Evolutionary conservation across 208 protist species (phyloP), one percentile per base, ranked within the genome.

Genomic region (Wallacemonas sp.): DNA sequence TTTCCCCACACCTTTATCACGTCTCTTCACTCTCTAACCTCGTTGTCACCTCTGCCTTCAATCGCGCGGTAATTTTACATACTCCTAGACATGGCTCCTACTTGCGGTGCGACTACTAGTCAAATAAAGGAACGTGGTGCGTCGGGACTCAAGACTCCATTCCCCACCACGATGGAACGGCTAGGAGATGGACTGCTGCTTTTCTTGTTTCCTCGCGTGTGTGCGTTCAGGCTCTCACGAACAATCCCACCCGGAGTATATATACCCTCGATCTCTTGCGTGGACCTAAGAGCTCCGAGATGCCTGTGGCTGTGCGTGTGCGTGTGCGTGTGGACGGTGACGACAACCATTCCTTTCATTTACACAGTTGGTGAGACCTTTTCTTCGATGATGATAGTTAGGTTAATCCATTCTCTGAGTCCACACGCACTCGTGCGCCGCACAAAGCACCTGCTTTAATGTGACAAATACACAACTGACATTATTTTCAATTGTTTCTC

Each of bases 211-310:
- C 11, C 29, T 21, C 38, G 39, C 63, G 65, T 64, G 0, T 56
- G 61, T 38, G 61, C 33, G 17, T 55, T 1, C 44, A 68, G 74
- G 76, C 74, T 41, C 74, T 74, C 65, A 80, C 55, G 80, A 82
- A 86, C 76, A 86, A 86, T 86, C 80, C 80, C 80, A 78, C 80
- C 76, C 54, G 65, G 80, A 81, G 80, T 81, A 55, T 86, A 86
- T 69, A 55, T 44, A 52, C 23, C 19, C 39, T 86, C 47, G 66
- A 70, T 86, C 80, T 81, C 80, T 72, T 74, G 72, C 34, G 81
- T 79, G 81, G 73, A 87, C 81, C 81, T 87, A 80, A 70, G 70
- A 56, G 76, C 60, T 74, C 76, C 80, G 19, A 86, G 80, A 85
- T 72, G 47, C 23, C 21, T 23, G 3, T 55, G 39, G 32, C 41